Percentiles rank a stretch among this genome's conserved stretches.
Evolutionary conservation across 306 rosid genomes (phyloP).

Genomic region (Acacia confusa): DNA sequence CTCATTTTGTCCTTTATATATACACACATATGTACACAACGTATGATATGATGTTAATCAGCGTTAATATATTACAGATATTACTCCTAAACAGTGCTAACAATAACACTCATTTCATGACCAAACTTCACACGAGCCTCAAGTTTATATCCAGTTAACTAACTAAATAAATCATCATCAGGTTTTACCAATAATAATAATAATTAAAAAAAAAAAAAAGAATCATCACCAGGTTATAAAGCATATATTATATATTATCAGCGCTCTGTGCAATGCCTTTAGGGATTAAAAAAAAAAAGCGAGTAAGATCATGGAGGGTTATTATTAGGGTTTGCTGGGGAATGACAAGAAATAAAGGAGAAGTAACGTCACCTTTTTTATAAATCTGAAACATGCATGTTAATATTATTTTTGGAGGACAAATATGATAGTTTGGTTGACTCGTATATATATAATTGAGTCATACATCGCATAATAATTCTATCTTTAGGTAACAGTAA

Average conservation of each 20-base stretch:
- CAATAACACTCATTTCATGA: neutral
- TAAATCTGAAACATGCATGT: neutral
- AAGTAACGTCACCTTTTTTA: neutral
- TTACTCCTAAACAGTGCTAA: neutral
- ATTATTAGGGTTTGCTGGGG: neutral
- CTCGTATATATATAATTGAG: neutral
- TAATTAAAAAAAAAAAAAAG: no score
- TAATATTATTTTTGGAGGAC: neutral
- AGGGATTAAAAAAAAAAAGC: neutral
- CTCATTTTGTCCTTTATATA: no score
- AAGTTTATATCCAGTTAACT: no score
- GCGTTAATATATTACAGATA: no score
- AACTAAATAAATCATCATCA: no score
- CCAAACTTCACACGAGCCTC: neutral
- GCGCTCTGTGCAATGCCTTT: neutral
- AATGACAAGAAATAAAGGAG: neutral
- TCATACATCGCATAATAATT: neutral
- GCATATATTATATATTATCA: neutral
- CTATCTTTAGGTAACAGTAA: neutral
- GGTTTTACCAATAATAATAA: no score
- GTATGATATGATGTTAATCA: no score
- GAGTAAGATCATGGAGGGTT: neutral
- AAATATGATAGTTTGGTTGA: neutral
- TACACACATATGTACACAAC: no score
- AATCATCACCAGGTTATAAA: no score